Evolutionary conservation across 495 filamentous ascomycete species (phyloP), one percentile per base, ranked within the genome.

Genomic region (Penicillium arizonense): DNA sequence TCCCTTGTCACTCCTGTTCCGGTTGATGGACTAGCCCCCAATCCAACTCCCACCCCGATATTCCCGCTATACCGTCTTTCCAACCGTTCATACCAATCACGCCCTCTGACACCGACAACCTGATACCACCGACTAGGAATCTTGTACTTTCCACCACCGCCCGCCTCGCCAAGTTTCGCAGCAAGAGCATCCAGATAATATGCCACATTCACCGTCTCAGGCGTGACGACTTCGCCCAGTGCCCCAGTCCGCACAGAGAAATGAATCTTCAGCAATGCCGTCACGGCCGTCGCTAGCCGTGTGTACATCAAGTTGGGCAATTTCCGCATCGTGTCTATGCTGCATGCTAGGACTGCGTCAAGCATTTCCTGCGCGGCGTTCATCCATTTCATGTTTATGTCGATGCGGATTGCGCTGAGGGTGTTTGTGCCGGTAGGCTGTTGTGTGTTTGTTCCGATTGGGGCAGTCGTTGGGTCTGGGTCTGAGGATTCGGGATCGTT

Each of bases 371-470:
- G 78, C 0, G 76, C 71, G 16, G 72, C 72, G 34, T 74, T 70
- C 63, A 81, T 74, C 70, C 71, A 74, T 53, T 75, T 76, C 40
- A 79, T 62, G 13, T 70, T 77, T 44, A 78, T 68, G 51, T 78
- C 73, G 45, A 81, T 70, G 38, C 75, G 73, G 33, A 77, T 65
- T 0, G 73, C 69, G 36, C 70, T 74, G 12, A 75, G 61, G 64
- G 64, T n/a, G 52, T 46, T 3, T 61, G 50, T 0, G 64, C 32
- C n/a, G 64, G 44, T 30, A 62, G 51, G 13, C 43, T 49, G 23
- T 46, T 59, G 6, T 5, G n/a, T 62, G 45, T 20, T 23, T 37
- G 20, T 1, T 14, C 9, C 3, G 28, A 30, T 30, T 30, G 28
- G 28, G 28, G 28, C 28, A 10, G 28, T 30, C 5, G 28, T 30